These are phyloP conservation scores for Daucus carota DNA, from an alignment of 129 eudicot genomes.

Conservation along the genomic window DNA sequence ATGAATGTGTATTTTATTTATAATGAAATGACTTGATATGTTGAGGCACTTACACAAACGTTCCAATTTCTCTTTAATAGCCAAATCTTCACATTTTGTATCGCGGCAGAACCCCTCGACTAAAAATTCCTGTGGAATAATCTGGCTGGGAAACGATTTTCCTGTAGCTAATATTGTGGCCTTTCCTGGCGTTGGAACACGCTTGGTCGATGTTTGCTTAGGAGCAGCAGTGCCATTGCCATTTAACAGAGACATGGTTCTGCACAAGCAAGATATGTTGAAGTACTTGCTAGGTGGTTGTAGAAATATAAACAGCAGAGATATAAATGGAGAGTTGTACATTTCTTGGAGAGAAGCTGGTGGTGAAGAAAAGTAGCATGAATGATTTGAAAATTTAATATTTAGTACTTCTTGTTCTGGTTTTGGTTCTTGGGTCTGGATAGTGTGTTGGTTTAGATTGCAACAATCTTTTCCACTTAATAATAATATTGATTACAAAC, in stretches of 20 bases:
- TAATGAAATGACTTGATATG: background rate
- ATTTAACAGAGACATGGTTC: constrained; percentile 44
- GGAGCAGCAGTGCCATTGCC: constrained; percentile 14
- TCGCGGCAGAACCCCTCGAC: constrained; percentile 90
- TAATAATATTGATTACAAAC: background rate
- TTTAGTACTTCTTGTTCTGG: constrained; percentile 25
- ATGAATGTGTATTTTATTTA: no score
- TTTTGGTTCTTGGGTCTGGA: constrained; percentile 32
- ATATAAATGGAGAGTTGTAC: constrained; percentile 41
- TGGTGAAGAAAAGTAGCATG: constrained; percentile 54
- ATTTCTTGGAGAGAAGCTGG: constrained; percentile 72
- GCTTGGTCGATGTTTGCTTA: constrained; percentile 23
- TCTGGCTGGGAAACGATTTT: constrained; percentile 83
- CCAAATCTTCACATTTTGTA: constrained; percentile 69
- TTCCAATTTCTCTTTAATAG: constrained; percentile 78
- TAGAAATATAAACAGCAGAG: constrained; percentile 12
- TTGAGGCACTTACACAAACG: constrained; percentile 61
- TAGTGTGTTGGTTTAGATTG: constrained; percentile 39
- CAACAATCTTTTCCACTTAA: constrained; percentile 31
- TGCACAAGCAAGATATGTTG: background rate
- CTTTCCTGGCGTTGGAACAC: constrained; percentile 63
- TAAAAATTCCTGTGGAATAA: constrained; percentile 78
- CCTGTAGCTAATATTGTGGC: constrained; percentile 71
- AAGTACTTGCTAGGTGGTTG: constrained; percentile 10
- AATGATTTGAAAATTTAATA: constrained; percentile 23